Base-by-base conservation (phyloP, 352 stramenopile species). In the Pseudoperonospora humuli region DNA sequence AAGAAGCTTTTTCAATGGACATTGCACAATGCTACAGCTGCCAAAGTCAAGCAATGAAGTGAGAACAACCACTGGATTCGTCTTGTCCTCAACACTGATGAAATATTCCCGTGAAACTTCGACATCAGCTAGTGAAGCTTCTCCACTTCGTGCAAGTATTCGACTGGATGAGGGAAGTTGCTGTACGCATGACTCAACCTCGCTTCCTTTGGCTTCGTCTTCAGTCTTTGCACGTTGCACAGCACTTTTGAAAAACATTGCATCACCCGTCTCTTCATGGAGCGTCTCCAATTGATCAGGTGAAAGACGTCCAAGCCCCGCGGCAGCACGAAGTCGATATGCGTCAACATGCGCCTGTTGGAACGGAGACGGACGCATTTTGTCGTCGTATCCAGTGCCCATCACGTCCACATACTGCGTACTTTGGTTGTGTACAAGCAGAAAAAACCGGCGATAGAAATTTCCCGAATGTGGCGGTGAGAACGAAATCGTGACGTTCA, bases 271-370 rank as follows among this genome's bases (percentile, higher is more conserved):
- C 8, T 90, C 75, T 42, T 84, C 60, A 44, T 66, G 75, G 19
- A 86, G 80, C 4, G 58, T 69, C 35, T 93, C 76, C 14, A 96
- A 46, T 40, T 96, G 75, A 50, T 95, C 80, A 0, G 85, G 86
- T 41, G 65, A 88, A 28, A 95, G 57, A 0, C 62, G 43, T 2
- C 63, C 84, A n/a, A 93, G 61, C 2, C 84, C 84, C 21, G 52
- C 50, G 11, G 61, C 61, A 3, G 45, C 56, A 11, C 80, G 71
- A 31, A 74, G 29, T 5, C 80, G 67, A 54, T 93, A 90, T 0
- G 82, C 82, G 34, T 95, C 75, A n/a, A 97, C 53, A 44, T 97
- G 92, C 7, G 83, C 80, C 32, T 95, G 81, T 33, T 95, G 73
- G 21, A n/a, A n/a, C n/a, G n/a, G n/a, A n/a, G 88, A 90, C 7